phyloP scores from a whole-genome alignment of 495 filamentous ascomycete genomes.

The Penicillium canescens region DNA sequence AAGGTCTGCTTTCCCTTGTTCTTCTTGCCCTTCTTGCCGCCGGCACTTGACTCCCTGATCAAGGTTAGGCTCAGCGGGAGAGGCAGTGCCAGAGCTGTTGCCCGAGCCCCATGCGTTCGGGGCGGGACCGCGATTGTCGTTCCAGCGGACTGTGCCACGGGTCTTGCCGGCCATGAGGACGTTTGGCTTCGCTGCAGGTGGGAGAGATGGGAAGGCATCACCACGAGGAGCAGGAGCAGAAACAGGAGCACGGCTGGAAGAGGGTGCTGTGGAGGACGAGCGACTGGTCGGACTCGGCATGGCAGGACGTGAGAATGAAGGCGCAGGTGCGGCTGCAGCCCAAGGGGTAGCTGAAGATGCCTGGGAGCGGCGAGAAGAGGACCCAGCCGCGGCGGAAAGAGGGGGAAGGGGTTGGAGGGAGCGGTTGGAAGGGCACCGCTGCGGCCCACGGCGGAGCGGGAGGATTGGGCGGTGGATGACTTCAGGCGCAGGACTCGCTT shows the following conservation, averaged over 20 bases:
- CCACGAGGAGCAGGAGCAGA: neutral
- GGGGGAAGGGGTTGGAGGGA: slow-evolving; percentile 46
- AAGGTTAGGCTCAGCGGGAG: slow-evolving; percentile 27
- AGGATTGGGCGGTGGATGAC: slow-evolving; percentile 73
- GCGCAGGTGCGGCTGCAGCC: slow-evolving; percentile 37
- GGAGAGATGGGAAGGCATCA: slow-evolving; percentile 77
- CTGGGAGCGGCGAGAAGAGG: slow-evolving; percentile 28
- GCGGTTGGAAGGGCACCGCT: slow-evolving; percentile 36
- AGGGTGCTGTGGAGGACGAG: slow-evolving; percentile 21
- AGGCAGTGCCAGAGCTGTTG: slow-evolving; percentile 22
- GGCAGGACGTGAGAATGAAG: slow-evolving; percentile 29
- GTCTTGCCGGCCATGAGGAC: slow-evolving; percentile 81
- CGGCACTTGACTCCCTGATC: slow-evolving; percentile 43
- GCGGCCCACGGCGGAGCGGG: slow-evolving; percentile 58
- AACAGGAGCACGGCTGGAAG: slow-evolving; percentile 11
- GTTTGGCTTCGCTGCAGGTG: slow-evolving; percentile 73
- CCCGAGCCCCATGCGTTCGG: slow-evolving; percentile 50
- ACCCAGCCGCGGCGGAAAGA: slow-evolving; percentile 42
- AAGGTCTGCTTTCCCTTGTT: slow-evolving; percentile 81
- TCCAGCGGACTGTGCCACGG: slow-evolving; percentile 67
- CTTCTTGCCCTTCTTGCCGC: slow-evolving; percentile 71
- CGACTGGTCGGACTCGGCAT: slow-evolving; percentile 29
- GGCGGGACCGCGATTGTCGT: slow-evolving; percentile 45
- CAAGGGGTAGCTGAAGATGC: slow-evolving; percentile 49
- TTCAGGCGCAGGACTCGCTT: slow-evolving; percentile 71